phyloP scores from a whole-genome alignment of 768 basidiomycete genomes.

The Boletus eberwhitei region DNA sequence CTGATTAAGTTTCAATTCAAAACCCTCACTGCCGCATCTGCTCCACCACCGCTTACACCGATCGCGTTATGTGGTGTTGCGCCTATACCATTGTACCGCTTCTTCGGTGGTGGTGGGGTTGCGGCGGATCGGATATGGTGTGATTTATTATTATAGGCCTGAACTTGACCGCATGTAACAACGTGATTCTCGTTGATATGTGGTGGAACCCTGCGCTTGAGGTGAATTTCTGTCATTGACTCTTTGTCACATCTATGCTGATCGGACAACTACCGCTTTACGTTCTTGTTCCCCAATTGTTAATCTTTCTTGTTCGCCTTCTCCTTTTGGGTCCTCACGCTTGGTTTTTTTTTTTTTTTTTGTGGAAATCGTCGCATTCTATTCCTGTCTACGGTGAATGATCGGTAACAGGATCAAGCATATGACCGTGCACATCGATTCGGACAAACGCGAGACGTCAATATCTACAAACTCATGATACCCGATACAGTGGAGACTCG shows the following conservation, averaged over 20 bases:
- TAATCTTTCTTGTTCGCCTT: background rate
- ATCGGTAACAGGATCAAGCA: constrained; percentile 69
- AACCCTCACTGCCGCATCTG: background rate
- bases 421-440: constrained; percentile 90
- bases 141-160: constrained; percentile 50
- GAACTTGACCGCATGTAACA: constrained; percentile 90
- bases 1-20: constrained; percentile 14
- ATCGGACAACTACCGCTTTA: constrained; percentile 1
- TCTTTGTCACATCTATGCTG: constrained; percentile 4
- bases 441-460: constrained; percentile 83
- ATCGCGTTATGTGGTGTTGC: background rate
- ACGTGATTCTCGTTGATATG: constrained; percentile 88
- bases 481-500: constrained; percentile 85
- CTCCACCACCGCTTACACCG: background rate
- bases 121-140: background rate
- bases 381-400: background rate
- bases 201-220: constrained; percentile 96
- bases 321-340: background rate
- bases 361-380: background rate
- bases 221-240: constrained; percentile 36
- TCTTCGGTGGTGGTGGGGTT: constrained; percentile 1
- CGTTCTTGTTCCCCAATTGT: background rate
- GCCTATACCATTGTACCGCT: background rate
- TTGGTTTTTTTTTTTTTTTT: background rate
- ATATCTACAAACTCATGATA: constrained; percentile 88